Base-by-base conservation (phyloP, 2,329 filamentous ascomycete species). In the Paraphoma chrysanthemicola region DNA sequence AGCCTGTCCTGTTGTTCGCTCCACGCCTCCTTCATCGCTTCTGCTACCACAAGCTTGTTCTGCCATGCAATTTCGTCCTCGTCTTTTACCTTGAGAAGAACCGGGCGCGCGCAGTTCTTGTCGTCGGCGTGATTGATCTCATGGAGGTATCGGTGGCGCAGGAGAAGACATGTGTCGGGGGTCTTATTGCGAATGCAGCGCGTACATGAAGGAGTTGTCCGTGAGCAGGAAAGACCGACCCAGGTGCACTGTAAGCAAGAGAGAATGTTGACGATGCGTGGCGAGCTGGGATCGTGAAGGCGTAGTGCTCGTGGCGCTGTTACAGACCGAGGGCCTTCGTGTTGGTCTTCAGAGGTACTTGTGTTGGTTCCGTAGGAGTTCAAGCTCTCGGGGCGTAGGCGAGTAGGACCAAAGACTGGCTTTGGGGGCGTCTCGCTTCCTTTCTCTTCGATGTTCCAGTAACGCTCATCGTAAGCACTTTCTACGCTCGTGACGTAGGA, bases 201-300 rank as follows among this genome's bases (percentile, higher is more conserved):
- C 0, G 64, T 61, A 48, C 72, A 76, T 33, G 49, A 18, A 0
- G 73, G 71, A 8, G 57, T 47, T 1, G 63, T 72, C 28, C 71
- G 60, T 0, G 71, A 74, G 53, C 73, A 76, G 8, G 66, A 64
- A 2, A 76, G 61, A 2, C 48, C 38, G 0, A 58, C 49, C 17
- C 69, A 60, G 1, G 57, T 66, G 57, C 73, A 76, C 55, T 75
- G 70, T 0, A 69, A 57, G 17, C 73, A 76, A 3, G 72, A 73
- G 6, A 63, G 66, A 6, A 76, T 41, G 30, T 46, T 64, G 1
- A 72, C 57, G n/a, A 69, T 47, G 12, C 56, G 57, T 1, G 60
- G 54, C 6, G 33, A 33, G 12, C 52, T 23, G 1, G 53, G 18
- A 54, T 2, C 57, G 51, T 9, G 2, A 51, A 44, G 8, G 63